Percentiles rank a stretch among this genome's conserved stretches.
Evolutionary conservation across 768 basidiomycete genomes (phyloP).

Genomic region (Crassisporium funariophilum): DNA sequence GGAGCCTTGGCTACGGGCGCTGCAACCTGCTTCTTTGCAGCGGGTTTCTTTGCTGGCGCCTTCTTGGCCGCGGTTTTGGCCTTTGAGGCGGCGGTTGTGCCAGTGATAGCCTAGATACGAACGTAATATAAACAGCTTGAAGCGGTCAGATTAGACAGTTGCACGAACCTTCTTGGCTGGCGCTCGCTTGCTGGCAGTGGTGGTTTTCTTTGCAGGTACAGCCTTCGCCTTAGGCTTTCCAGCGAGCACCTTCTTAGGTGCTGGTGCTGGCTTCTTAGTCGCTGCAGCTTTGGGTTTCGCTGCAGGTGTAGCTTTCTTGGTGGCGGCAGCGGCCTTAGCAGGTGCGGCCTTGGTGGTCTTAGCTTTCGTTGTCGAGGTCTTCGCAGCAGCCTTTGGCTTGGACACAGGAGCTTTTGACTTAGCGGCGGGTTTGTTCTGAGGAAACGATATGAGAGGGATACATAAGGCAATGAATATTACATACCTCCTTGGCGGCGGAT

Average conservation of each 20-base stretch:
- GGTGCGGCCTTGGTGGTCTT: slow-evolving; percentile 18
- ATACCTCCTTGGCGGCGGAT: slow-evolving; percentile 44
- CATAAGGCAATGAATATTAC: slow-evolving; percentile 15
- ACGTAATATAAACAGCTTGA: slow-evolving; percentile 10
- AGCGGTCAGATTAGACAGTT: background rate
- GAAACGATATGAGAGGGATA: slow-evolving; percentile 5
- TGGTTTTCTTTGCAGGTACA: slow-evolving; percentile 37
- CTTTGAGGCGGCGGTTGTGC: slow-evolving; percentile 42
- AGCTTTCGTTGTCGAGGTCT: slow-evolving; percentile 27
- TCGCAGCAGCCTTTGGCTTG: slow-evolving; percentile 27
- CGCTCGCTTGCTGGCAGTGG: slow-evolving; percentile 36
- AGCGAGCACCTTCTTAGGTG: slow-evolving; percentile 38
- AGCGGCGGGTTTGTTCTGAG: slow-evolving; percentile 42
- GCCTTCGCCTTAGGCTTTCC: slow-evolving; percentile 41
- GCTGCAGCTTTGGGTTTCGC: slow-evolving; percentile 32
- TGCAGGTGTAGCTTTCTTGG: slow-evolving; percentile 18
- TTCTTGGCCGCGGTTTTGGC: slow-evolving; percentile 47
- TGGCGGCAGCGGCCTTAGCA: slow-evolving; percentile 29
- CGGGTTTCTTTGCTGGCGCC: slow-evolving; percentile 34
- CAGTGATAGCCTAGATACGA: slow-evolving; percentile 38
- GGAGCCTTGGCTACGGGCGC: slow-evolving; percentile 36
- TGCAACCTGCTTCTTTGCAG: slow-evolving; percentile 31
- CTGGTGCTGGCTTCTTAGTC: slow-evolving; percentile 30
- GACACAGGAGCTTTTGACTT: slow-evolving; percentile 37
- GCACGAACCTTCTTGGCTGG: slow-evolving; percentile 41